Conservation (phyloP, 2,329 filamentous ascomycete genomes). For the Hypocreales sp. region DNA sequence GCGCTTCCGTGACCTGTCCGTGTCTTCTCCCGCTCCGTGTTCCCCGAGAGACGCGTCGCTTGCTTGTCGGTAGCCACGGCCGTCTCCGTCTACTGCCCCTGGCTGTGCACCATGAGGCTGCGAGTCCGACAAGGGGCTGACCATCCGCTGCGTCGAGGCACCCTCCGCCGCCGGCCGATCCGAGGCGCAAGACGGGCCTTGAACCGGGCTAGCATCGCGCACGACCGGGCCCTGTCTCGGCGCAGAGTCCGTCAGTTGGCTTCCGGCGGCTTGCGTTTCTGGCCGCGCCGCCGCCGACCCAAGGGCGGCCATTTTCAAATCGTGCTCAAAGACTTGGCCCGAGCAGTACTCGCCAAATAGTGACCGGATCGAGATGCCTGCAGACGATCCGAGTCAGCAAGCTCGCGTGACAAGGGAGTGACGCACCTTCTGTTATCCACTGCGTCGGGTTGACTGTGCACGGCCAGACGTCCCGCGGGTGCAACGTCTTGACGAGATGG, state of each 20-base stretch:
- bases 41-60: too few species aligned
- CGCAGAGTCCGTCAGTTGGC: neutral
- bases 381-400: neutral
- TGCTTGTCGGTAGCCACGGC: too few species aligned
- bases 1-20: too few species aligned
- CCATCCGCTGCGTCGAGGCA: too few species aligned
- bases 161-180: too few species aligned
- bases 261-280: conserved; percentile 1
- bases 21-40: too few species aligned
- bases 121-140: too few species aligned
- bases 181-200: too few species aligned
- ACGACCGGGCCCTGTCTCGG: neutral
- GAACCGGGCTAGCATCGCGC: too few species aligned
- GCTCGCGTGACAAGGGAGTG: too few species aligned
- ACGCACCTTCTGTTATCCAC: conserved; percentile 42
- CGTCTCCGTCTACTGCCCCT: too few species aligned
- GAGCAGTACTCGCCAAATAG: conserved; percentile 62
- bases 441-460: conserved; percentile 53
- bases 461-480: conserved; percentile 63
- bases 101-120: too few species aligned
- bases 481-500: conserved; percentile 49
- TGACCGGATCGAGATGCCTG: conserved; percentile 42
- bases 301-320: conserved; percentile 36
- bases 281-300: neutral
- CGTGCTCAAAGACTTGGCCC: conserved; percentile 44